phyloP scores from a whole-genome alignment of 345 rosid species.

The Aegle marmelos region DNA sequence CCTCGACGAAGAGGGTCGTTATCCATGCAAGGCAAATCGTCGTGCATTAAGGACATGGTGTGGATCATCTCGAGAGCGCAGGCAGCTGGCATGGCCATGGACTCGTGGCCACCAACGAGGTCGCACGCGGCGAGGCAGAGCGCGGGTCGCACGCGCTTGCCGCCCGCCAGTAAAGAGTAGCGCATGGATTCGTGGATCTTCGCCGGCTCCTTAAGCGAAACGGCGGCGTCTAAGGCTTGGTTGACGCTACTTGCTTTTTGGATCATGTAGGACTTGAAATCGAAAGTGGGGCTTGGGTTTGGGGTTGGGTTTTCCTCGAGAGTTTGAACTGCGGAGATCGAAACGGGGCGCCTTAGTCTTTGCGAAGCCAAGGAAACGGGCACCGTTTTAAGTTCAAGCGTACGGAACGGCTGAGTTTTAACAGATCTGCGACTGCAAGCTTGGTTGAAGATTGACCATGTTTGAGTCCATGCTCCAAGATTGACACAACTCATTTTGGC shows the following conservation, averaged over 20 bases:
- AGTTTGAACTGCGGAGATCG: conserved; percentile 43
- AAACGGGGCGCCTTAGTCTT: conserved; percentile 22
- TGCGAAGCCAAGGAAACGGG: conserved; percentile 2
- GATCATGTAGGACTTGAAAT: conserved; percentile 77
- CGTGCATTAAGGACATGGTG: conserved; percentile 94
- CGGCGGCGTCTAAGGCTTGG: conserved; percentile 63
- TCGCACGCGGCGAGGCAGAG: conserved; percentile 89
- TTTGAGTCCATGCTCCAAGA: conserved; percentile 44
- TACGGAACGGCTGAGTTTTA: conserved; percentile 7
- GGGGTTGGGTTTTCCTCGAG: conserved; percentile 25
- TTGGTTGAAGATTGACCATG: conserved; percentile 20
- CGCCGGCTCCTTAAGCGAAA: conserved; percentile 57
- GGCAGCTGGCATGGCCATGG: conserved; percentile 77
- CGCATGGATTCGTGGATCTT: conserved; percentile 96
- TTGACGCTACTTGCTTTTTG: conserved; percentile 58
- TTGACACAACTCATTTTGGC: conserved; percentile 48
- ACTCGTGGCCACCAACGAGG: conserved; percentile 69
- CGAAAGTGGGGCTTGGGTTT: conserved; percentile 40
- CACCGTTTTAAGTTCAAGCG: not conserved
- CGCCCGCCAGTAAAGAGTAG: conserved; percentile 85
- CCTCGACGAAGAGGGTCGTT: conserved; percentile 97
- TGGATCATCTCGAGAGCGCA: conserved; percentile 95
- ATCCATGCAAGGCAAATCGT: conserved; percentile 94
- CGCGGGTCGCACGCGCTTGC: conserved; percentile 78
- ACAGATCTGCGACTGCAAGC: conserved; percentile 32